phyloP scores from a whole-genome alignment of 495 filamentous ascomycete species.

The Neurospora sp. region DNA sequence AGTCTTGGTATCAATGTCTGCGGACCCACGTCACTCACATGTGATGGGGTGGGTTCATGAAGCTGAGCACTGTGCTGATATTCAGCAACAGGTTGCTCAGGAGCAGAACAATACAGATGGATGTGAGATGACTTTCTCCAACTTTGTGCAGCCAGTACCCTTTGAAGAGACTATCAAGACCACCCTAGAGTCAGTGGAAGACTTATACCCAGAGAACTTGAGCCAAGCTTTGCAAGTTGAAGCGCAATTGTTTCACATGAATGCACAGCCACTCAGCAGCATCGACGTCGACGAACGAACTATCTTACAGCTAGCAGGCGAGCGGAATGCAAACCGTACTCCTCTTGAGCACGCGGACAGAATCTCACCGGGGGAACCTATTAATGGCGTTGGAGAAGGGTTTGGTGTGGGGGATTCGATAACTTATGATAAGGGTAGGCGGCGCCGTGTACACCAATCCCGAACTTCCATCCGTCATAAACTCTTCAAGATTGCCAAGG shows the following conservation, averaged over 20 bases:
- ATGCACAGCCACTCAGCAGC: constrained; percentile 19
- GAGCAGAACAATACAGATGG: constrained; percentile 48
- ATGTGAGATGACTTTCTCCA: constrained; percentile 46
- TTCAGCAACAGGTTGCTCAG: constrained; percentile 48
- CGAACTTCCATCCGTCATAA: neutral
- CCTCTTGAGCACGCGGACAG: neutral
- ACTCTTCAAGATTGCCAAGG: neutral
- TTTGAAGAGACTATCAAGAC: constrained; percentile 59
- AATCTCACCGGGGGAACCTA: neutral
- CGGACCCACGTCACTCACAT: constrained; percentile 58
- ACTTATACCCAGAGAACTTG: constrained; percentile 67
- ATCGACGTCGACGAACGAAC: constrained; percentile 37
- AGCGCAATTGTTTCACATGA: constrained; percentile 11
- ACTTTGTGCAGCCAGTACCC: constrained; percentile 44
- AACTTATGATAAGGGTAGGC: neutral
- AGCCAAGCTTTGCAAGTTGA: constrained; percentile 35
- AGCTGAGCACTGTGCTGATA: constrained; percentile 62
- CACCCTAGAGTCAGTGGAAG: constrained; percentile 69
- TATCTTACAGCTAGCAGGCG: constrained; percentile 25
- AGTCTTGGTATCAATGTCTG: constrained; percentile 76
- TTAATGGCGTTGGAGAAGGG: constrained; percentile 12
- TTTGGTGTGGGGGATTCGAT: constrained; percentile 14
- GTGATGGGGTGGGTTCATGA: constrained; percentile 82
- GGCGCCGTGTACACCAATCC: neutral
- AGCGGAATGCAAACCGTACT: neutral